Base-by-base conservation (phyloP, 2,329 filamentous ascomycete genomes). In the Alternaria sp. region DNA sequence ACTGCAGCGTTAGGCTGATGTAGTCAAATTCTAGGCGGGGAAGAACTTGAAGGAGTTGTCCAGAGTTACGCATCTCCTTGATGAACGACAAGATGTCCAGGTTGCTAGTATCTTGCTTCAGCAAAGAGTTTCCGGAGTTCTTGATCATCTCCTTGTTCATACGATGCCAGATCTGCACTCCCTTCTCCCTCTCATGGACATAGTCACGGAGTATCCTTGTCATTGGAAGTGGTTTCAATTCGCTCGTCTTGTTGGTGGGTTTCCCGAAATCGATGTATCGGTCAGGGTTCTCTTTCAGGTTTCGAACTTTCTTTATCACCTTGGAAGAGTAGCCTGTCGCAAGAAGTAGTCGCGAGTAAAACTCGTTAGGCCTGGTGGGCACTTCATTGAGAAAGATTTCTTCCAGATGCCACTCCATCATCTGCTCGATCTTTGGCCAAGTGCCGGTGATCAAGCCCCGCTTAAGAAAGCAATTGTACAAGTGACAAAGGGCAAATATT, bases 191-290 rank as follows among this genome's bases (percentile, higher is more conserved):
- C 28, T 45, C 22, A 25, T 49, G 34, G 9, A 56, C 18, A 32
- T 49, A 32, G 34, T 49, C 43, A 18, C 44, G 32, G n/a, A 49
- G 44, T n/a, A 56, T 41, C 4, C 41, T 56, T 18, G 36, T 52
- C 50, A 41, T 41, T 9, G 34, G 44, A 18, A 32, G 44, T 2
- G 44, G 34, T 20, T 41, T 25, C 1, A 56, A 6, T n/a, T 49
- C 34, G 34, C 32, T 28, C 36, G 50, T 52, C 36, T 52, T 52
- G 22, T 52, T 36, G n/a, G 36, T 52, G 11, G n/a, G 9, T 30
- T 52, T 52, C n/a, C 50, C 36, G 22, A 28, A 41, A 6, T 38
- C 34, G 36, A 38, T n/a, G 12, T 38, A 18, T 30, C 50, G 34
- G 50, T 52, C 34, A 20, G 36, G 22, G 5, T 41, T 34, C 12